These are phyloP conservation scores for Lachancea sp. DNA, from an alignment of 805 yeast genomes.

Conservation along the genomic window DNA sequence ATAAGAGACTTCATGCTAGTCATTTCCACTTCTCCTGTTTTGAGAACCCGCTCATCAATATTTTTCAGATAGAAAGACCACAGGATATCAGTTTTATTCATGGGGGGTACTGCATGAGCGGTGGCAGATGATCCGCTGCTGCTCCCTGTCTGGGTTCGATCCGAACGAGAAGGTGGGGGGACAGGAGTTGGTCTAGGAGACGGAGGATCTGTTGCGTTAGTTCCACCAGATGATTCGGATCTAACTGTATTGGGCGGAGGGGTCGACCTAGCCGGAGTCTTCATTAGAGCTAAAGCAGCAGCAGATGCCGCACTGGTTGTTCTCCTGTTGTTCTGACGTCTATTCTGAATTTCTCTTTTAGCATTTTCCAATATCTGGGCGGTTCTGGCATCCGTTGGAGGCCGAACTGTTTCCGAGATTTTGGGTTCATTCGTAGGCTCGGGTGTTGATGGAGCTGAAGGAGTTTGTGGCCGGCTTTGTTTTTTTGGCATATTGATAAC, in stretches of 20 bases:
- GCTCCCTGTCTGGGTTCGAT: conserved; percentile 11
- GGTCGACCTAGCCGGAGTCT: conserved; percentile 13
- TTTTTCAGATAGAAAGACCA: conserved; percentile 51
- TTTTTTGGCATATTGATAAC: conserved; percentile 15
- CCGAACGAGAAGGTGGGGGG: conserved; percentile 7
- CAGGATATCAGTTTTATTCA: conserved; percentile 48
- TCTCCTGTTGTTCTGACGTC: conserved; percentile 16
- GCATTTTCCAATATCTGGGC: conserved; percentile 29
- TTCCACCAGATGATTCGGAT: conserved; percentile 16
- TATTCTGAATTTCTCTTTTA: conserved; percentile 17
- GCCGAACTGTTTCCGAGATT: conserved; percentile 9
- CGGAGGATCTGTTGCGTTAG: conserved; percentile 6
- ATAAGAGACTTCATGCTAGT: conserved; percentile 39
- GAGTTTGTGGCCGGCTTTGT: conserved; percentile 16
- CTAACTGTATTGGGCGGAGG: conserved; percentile 11
- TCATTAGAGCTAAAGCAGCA: conserved; percentile 20
- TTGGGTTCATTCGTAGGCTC: neutral
- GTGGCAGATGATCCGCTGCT: neutral
- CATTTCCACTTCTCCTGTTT: conserved; percentile 48
- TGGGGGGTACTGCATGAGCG: conserved; percentile 35
- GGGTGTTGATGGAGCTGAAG: conserved; percentile 8
- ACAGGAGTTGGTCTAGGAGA: conserved; percentile 7
- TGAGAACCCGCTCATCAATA: conserved; percentile 54
- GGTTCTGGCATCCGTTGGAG: conserved; percentile 27
- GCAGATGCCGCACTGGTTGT: conserved; percentile 20